Conservation (phyloP, 139 green algal genomes). For the Coccomyxa sp. region DNA sequence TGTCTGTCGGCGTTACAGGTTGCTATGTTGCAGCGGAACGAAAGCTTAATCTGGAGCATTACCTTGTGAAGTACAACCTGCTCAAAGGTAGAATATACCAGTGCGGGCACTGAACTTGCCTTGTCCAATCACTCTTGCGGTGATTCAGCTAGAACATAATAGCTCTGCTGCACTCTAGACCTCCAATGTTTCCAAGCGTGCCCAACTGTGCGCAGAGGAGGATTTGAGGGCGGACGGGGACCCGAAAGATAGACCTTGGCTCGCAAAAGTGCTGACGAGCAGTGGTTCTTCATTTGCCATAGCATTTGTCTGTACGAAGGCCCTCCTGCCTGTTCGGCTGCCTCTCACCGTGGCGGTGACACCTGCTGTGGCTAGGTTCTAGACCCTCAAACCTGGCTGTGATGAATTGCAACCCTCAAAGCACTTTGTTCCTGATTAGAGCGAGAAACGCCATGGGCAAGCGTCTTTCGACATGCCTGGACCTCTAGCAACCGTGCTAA, state of each 20-base stretch:
- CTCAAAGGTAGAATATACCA: conserved; percentile 16
- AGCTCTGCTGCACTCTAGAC: neutral
- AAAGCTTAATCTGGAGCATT: conserved; percentile 29
- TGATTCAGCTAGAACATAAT: neutral
- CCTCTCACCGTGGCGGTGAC: conserved; percentile 49
- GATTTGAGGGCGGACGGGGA: conserved; percentile 11
- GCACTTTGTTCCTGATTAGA: too few relatives aligned
- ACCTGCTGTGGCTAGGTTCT: conserved; percentile 33
- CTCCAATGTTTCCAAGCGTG: neutral
- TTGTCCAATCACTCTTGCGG: neutral
- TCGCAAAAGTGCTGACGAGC: conserved; percentile 29
- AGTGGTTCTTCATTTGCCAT: conserved; percentile 41
- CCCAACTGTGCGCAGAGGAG: conserved; percentile 3
- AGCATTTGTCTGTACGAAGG: conserved; percentile 56
- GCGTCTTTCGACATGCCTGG: too few relatives aligned
- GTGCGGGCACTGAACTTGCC: neutral
- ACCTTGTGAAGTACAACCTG: conserved; percentile 29
- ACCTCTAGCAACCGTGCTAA: too few relatives aligned
- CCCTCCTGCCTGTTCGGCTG: conserved; percentile 42
- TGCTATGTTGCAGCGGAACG: conserved; percentile 44
- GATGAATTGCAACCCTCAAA: too few relatives aligned
- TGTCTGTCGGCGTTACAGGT: conserved; percentile 12
- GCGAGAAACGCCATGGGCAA: too few relatives aligned
- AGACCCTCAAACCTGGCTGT: too few relatives aligned
- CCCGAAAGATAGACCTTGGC: conserved; percentile 23